Percentiles rank a stretch among this genome's conserved stretches.
Evolutionary conservation across 192 early-diverging fungal species (phyloP).

Genomic region (Backusella sp.): DNA sequence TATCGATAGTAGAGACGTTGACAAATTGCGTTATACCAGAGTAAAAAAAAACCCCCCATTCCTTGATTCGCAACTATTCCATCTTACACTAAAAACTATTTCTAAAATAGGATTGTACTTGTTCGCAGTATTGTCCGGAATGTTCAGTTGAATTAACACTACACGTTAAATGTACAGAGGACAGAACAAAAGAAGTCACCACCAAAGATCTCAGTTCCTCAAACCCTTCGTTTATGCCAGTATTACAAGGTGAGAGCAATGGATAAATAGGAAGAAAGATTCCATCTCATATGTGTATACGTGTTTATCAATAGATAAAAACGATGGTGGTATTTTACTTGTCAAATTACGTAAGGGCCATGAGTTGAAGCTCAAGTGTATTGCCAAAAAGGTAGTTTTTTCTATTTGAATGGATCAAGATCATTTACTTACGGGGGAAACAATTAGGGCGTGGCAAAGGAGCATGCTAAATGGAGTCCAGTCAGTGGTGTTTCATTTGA

Average conservation of each 20-base stretch:
- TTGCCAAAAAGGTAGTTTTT: constrained; percentile 78
- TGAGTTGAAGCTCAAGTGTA: constrained; percentile 84
- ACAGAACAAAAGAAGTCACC: constrained; percentile 79
- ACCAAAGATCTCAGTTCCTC: constrained; percentile 77
- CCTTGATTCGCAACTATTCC: neutral
- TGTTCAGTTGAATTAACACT: constrained; percentile 91
- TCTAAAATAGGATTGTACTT: constrained; percentile 62
- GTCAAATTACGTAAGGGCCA: constrained; percentile 91
- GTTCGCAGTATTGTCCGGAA: constrained; percentile 78
- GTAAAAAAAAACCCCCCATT: constrained; percentile 43
- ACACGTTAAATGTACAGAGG: constrained; percentile 79
- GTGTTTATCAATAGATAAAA: constrained; percentile 32
- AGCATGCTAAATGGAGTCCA: constrained; percentile 97
- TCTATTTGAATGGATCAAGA: neutral
- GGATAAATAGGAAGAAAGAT: too few species aligned
- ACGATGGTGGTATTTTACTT: constrained; percentile 79
- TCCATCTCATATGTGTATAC: constrained; percentile 1
- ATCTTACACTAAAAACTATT: neutral
- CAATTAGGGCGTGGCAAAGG: constrained; percentile 83
- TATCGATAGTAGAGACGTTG: constrained; percentile 74
- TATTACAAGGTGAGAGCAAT: constrained; percentile 47
- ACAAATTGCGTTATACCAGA: constrained; percentile 79
- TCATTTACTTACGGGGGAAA: neutral
- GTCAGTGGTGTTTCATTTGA: constrained; percentile 89
- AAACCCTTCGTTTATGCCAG: constrained; percentile 68